A percentile compares a stretch with the other conserved stretches of the same genome.
These are phyloP conservation scores for Fusarium sp. DNA, from an alignment of 2,329 filamentous ascomycete species.

Conservation along the genomic window DNA sequence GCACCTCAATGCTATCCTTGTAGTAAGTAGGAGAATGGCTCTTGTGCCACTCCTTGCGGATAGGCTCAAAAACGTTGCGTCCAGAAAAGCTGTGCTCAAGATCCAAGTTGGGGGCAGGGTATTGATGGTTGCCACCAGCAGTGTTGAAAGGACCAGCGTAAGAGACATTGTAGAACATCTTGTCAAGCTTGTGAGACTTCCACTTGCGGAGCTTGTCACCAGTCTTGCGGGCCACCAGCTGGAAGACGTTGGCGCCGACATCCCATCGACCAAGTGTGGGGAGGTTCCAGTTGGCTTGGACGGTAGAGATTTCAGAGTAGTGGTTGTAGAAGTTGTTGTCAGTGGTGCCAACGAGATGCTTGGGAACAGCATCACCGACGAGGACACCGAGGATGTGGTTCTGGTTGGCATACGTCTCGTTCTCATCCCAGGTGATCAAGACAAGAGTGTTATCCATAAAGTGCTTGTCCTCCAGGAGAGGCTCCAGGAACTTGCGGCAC, in stretches of 20 bases:
- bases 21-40: conserved; percentile 57
- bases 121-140: conserved; percentile 48
- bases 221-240: conserved; percentile 69
- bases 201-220: conserved; percentile 63
- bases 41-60: conserved; percentile 53
- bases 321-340: conserved; percentile 80
- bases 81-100: conserved; percentile 48
- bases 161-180: conserved; percentile 64
- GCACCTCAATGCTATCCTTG: conserved; percentile 51
- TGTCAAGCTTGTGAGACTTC: conserved; percentile 50
- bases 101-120: conserved; percentile 55
- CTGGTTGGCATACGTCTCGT: conserved; percentile 72
- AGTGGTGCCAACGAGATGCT: conserved; percentile 72
- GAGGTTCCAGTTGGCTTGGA: conserved; percentile 76
- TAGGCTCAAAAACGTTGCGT: conserved; percentile 51
- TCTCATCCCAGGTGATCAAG: conserved; percentile 84
- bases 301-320: conserved; percentile 76
- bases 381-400: conserved; percentile 80
- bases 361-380: conserved; percentile 78
- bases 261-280: conserved; percentile 78
- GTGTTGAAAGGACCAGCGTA: conserved; percentile 63
- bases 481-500: conserved; percentile 75
- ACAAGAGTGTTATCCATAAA: conserved; percentile 84
- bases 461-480: conserved; percentile 74
- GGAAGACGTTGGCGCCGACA: conserved; percentile 77